These are phyloP conservation scores for Ophiognomonia clavigignenti-juglandacearum DNA, from an alignment of 2,329 filamentous ascomycete genomes.

Conservation along the genomic window DNA sequence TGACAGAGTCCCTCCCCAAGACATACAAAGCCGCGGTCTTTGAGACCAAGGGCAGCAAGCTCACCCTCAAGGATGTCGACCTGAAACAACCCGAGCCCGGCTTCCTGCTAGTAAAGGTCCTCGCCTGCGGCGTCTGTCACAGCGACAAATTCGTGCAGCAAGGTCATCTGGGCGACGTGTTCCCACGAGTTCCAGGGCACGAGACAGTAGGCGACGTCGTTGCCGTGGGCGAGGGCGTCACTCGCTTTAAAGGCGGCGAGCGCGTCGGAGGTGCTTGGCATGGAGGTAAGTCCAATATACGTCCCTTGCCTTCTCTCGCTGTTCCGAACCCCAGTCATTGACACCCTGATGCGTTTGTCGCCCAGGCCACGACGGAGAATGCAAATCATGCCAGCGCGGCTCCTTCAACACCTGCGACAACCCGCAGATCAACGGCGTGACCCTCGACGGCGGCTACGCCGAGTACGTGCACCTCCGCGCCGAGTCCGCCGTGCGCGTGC, in stretches of 20 bases:
- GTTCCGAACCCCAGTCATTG: background rate
- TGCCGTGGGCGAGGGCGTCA: slow-evolving; percentile 52
- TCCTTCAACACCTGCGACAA: slow-evolving; percentile 67
- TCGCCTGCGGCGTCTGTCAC: slow-evolving; percentile 69
- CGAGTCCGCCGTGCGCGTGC: slow-evolving; percentile 56
- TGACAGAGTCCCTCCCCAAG: slow-evolving; percentile 43
- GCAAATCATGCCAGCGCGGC: slow-evolving; percentile 58
- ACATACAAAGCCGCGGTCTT: slow-evolving; percentile 64
- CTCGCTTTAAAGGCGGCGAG: slow-evolving; percentile 57
- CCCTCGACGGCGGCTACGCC: slow-evolving; percentile 61
- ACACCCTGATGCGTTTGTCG: background rate
- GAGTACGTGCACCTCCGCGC: slow-evolving; percentile 57
- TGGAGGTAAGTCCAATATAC: slow-evolving; percentile 42
- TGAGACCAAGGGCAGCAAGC: slow-evolving; percentile 43
- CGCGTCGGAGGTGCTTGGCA: slow-evolving; percentile 66
- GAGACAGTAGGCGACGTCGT: slow-evolving; percentile 66
- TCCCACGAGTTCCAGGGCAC: slow-evolving; percentile 64
- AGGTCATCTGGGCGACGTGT: slow-evolving; percentile 49
- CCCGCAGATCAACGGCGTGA: slow-evolving; percentile 59
- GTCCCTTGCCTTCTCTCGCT: background rate
- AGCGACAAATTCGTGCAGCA: slow-evolving; percentile 47
- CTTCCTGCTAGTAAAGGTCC: slow-evolving; percentile 65
- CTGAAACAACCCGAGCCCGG: slow-evolving; percentile 50
- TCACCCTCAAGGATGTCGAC: slow-evolving; percentile 54
- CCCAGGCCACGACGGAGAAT: slow-evolving; percentile 54